phyloP scores from a whole-genome alignment of 768 basidiomycete genomes.

The Leccinum obscurum region DNA sequence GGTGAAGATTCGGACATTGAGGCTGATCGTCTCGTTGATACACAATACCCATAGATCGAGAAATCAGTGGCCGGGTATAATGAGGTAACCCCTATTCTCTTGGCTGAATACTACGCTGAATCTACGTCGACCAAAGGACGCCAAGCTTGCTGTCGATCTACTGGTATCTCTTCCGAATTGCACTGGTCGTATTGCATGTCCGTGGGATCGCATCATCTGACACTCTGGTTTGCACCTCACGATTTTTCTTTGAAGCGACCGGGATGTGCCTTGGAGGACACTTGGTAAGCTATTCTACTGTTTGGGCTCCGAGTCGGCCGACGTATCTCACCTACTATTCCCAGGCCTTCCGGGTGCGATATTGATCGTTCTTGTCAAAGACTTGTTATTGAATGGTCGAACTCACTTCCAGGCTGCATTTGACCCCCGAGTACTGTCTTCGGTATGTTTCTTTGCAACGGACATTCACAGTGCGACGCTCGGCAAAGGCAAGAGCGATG shows the following conservation, averaged over 20 bases:
- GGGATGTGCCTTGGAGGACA: slow-evolving; percentile 93
- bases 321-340: slow-evolving; percentile 6
- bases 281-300: slow-evolving; percentile 43
- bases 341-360: slow-evolving; percentile 50
- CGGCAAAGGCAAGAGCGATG: slow-evolving; percentile 81
- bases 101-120: slow-evolving; percentile 1
- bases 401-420: slow-evolving; percentile 69
- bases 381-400: background rate
- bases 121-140: slow-evolving; percentile 53
- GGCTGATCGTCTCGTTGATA: slow-evolving; percentile 6
- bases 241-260: slow-evolving; percentile 50
- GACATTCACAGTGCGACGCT: slow-evolving; percentile 88
- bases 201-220: too few relatives aligned
- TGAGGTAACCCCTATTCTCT: slow-evolving; percentile 51
- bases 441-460: slow-evolving; percentile 95
- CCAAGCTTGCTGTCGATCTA: slow-evolving; percentile 73
- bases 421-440: slow-evolving; percentile 75
- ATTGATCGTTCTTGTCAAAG: background rate
- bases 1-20: slow-evolving; percentile 37
- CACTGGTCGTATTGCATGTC: slow-evolving; percentile 58
- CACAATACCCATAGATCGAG: slow-evolving; percentile 60
- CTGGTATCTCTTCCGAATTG: slow-evolving; percentile 75
- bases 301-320: background rate
- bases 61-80: slow-evolving; percentile 88
- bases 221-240: slow-evolving; percentile 1